phyloP scores from a whole-genome alignment of 306 rosid species.

The Malus sylvestris region DNA sequence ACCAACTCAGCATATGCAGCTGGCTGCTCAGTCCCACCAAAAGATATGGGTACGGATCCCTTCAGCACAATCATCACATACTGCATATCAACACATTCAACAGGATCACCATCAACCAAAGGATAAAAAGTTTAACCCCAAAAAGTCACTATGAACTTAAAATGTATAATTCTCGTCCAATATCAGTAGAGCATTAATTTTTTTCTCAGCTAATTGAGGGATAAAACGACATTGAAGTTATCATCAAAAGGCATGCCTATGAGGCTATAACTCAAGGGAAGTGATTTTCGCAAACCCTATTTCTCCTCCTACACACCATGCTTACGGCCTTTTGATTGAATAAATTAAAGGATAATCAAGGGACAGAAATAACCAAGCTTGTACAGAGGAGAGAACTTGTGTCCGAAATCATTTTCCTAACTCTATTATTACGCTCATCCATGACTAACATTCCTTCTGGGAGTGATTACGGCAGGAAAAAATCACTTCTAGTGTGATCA shows the following conservation, averaged over 20 bases:
- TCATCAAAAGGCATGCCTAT: background rate
- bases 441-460: background rate
- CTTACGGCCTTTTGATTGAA: background rate
- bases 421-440: background rate
- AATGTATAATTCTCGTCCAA: background rate
- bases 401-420: no score
- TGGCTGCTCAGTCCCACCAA: constrained; percentile 85
- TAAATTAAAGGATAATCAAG: background rate
- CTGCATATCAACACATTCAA: constrained; percentile 33
- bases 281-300: background rate
- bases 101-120: background rate
- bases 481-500: no score
- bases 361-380: background rate
- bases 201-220: background rate
- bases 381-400: background rate
- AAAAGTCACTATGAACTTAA: no score
- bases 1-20: constrained; percentile 95
- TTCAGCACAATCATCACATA: constrained; percentile 92
- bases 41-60: constrained; percentile 86
- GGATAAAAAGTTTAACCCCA: no score
- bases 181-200: background rate
- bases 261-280: background rate
- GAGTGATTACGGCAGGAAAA: background rate
- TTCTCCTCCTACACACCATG: no score
- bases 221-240: background rate